A percentile compares a stretch with the other conserved stretches of the same genome.
These are phyloP conservation scores for Dendrobium chrysotoxum DNA, from an alignment of 106 monocot species.

Conservation along the genomic window DNA sequence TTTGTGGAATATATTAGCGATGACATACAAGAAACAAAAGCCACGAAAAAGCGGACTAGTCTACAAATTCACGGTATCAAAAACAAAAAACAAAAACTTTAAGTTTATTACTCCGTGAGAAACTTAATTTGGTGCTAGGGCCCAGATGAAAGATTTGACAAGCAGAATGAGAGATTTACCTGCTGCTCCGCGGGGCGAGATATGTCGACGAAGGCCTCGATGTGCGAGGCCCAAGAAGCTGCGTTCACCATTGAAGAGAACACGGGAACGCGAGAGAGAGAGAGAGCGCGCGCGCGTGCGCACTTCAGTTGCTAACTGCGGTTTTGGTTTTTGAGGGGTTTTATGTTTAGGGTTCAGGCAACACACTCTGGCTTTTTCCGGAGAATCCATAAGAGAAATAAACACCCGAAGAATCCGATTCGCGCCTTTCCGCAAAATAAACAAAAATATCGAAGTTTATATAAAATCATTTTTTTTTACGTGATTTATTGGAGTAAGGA, in stretches of 20 bases:
- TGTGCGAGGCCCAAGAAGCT: constrained; percentile 42
- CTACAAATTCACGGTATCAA: not conserved
- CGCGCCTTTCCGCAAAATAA: too few species aligned
- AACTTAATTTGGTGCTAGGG: not conserved
- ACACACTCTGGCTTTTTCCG: too few species aligned
- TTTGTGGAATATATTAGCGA: not conserved
- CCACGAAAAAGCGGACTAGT: not conserved
- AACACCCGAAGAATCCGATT: too few species aligned
- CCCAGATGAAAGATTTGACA: not conserved
- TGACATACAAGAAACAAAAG: not conserved
- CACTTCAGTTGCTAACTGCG: too few species aligned
- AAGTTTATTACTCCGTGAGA: not conserved
- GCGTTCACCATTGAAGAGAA: constrained; percentile 41
- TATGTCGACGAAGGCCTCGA: constrained; percentile 69
- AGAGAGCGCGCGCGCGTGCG: too few species aligned
- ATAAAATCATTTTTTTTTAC: too few species aligned
- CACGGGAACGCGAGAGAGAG: too few species aligned
- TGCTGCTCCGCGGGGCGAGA: constrained; percentile 29
- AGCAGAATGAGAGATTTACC: constrained; percentile 17
- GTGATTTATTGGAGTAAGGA: too few species aligned
- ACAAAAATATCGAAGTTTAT: too few species aligned
- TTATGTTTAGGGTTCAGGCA: too few species aligned
- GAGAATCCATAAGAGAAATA: too few species aligned
- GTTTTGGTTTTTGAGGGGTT: too few species aligned
- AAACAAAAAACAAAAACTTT: not conserved